Percentiles rank a stretch among this genome's conserved stretches.
Conservation (phyloP, 1,284 basidiomycete genomes). For the Pseudozyma flocculosa region DNA sequence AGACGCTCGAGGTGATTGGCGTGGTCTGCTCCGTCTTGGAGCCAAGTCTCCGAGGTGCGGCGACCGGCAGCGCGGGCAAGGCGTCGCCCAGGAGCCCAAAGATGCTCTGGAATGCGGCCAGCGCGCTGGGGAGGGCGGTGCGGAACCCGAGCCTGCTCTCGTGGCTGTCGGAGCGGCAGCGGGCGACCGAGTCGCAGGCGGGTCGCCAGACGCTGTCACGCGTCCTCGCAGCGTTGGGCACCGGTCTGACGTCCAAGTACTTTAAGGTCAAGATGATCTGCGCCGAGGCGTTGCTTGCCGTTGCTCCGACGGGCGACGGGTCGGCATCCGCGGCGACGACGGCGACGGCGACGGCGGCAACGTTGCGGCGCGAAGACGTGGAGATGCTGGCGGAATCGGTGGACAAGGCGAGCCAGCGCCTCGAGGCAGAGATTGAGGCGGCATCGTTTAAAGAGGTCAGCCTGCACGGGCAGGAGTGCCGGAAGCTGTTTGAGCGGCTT, state of each 20-base stretch:
- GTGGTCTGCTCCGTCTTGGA: background rate
- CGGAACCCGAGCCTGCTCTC: slow-evolving; percentile 5
- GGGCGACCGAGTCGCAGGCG: too few species aligned
- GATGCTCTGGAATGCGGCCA: slow-evolving; percentile 28
- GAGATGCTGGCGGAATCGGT: too few species aligned
- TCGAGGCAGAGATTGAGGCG: background rate
- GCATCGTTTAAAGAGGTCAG: background rate
- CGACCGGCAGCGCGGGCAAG: background rate
- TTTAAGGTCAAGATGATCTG: slow-evolving; percentile 21
- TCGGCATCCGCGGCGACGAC: too few species aligned
- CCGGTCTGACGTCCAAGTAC: slow-evolving; percentile 9
- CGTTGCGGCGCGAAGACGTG: background rate
- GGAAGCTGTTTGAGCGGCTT: background rate
- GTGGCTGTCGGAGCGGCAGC: background rate
- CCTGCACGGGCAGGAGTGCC: background rate
- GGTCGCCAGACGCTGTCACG: slow-evolving; percentile 4
- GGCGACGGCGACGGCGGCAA: too few species aligned
- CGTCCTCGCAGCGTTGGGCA: slow-evolving; percentile 10
- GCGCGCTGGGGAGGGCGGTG: slow-evolving; percentile 20
- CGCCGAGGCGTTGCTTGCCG: slow-evolving; percentile 14
- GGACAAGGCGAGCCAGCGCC: background rate
- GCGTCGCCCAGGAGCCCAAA: slow-evolving; percentile 6
- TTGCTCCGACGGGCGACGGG: slow-evolving; percentile 1
- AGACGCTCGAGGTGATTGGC: background rate
- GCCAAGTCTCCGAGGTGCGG: too few species aligned